phyloP scores from a whole-genome alignment of 2,329 filamentous ascomycete genomes.

The Nemania abortiva region DNA sequence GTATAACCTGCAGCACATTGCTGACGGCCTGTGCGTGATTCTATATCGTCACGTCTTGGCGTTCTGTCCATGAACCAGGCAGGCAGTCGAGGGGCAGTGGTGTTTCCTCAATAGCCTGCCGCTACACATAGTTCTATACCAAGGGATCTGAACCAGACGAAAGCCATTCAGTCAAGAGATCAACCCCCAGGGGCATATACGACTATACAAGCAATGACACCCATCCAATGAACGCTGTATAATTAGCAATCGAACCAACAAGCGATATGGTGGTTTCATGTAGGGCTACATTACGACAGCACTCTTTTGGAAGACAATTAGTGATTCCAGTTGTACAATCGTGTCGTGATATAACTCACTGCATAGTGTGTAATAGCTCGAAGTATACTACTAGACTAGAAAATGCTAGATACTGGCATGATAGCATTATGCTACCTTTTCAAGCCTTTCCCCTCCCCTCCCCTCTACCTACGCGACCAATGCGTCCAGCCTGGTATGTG shows the following conservation, averaged over 20 bases:
- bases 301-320: too few relatives aligned
- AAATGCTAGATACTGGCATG: neutral
- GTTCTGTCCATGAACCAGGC: neutral
- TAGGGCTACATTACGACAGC: too few relatives aligned
- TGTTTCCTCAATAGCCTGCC: neutral
- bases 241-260: too few relatives aligned
- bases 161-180: too few relatives aligned
- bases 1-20: neutral
- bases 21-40: neutral
- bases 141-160: neutral
- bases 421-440: neutral
- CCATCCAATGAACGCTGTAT: too few relatives aligned
- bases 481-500: slow-evolving; percentile 7
- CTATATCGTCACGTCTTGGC: neutral
- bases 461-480: neutral
- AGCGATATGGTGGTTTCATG: too few relatives aligned
- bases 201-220: too few relatives aligned
- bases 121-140: neutral
- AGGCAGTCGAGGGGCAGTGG: too few relatives aligned
- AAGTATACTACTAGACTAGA: neutral
- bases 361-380: neutral
- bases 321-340: neutral
- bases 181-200: too few relatives aligned
- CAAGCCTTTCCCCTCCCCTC: neutral
- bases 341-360: neutral